These are phyloP conservation scores for Metschnikowia aberdeeniae DNA, from an alignment of 805 yeast species.

Conservation along the genomic window DNA sequence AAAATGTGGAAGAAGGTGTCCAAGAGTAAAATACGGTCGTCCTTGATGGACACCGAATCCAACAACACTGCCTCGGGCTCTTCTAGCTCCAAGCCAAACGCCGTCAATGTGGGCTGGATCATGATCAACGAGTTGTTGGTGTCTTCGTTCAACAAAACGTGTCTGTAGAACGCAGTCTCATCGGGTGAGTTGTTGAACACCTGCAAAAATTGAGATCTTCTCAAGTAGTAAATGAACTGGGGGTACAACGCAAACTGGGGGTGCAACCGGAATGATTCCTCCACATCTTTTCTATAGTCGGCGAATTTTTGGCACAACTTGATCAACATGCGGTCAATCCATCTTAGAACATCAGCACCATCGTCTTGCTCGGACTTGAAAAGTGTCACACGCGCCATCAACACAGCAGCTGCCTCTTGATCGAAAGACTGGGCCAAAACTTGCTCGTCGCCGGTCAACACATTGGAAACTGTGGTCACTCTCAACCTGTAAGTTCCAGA, in stretches of 20 bases:
- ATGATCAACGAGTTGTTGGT: slow-evolving; percentile 88
- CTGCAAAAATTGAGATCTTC: slow-evolving; percentile 93
- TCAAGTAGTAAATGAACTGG: slow-evolving; percentile 90
- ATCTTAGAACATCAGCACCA: slow-evolving; percentile 87
- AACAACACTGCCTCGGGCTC: slow-evolving; percentile 90
- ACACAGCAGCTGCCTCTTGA: slow-evolving; percentile 96
- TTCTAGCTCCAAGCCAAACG: slow-evolving; percentile 62
- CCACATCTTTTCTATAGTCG: slow-evolving; percentile 84
- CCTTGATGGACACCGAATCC: slow-evolving; percentile 88
- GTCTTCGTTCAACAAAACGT: slow-evolving; percentile 85
- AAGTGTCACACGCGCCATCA: slow-evolving; percentile 88
- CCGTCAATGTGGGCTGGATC: slow-evolving; percentile 95
- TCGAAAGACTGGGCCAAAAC: slow-evolving; percentile 70
- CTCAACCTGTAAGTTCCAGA: slow-evolving; percentile 84
- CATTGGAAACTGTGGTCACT: slow-evolving; percentile 76
- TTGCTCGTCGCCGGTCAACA: slow-evolving; percentile 48
- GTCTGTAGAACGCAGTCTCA: slow-evolving; percentile 96
- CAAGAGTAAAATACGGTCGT: slow-evolving; percentile 78
- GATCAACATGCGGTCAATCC: slow-evolving; percentile 91
- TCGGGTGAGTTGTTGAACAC: slow-evolving; percentile 98
- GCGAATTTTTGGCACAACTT: slow-evolving; percentile 90
- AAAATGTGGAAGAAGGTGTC: slow-evolving; percentile 97
- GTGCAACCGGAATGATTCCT: slow-evolving; percentile 74
- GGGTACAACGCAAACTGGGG: slow-evolving; percentile 87
- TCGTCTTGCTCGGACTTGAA: slow-evolving; percentile 76